phyloP scores from a whole-genome alignment of 164 flowering plant genomes.

The Umbellularia californica region DNA sequence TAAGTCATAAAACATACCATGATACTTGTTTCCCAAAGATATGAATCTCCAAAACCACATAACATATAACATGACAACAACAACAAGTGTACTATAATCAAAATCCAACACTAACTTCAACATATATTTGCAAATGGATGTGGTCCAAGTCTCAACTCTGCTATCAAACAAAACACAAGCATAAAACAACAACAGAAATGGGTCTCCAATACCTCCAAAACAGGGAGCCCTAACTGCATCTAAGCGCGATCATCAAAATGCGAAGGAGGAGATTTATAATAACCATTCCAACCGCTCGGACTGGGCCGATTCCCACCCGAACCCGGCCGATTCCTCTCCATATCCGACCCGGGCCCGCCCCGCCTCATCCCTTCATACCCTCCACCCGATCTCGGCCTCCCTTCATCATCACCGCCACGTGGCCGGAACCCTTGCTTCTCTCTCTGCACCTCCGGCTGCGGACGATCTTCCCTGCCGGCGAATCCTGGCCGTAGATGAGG shows the following conservation, averaged over 20 bases:
- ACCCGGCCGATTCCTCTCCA: slow-evolving; percentile 40
- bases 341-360: slow-evolving; percentile 23
- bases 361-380: slow-evolving; percentile 44
- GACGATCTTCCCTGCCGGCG: slow-evolving; percentile 44
- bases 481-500: slow-evolving; percentile 79
- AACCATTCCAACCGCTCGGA: slow-evolving; percentile 34
- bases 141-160: neutral
- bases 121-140: too few species aligned
- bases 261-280: slow-evolving; percentile 12
- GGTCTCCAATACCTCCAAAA: neutral
- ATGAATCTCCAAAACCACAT: too few species aligned
- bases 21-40: too few species aligned
- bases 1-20: too few species aligned
- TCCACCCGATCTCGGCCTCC: slow-evolving; percentile 58
- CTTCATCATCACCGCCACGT: slow-evolving; percentile 24
- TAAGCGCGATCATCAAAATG: too few species aligned
- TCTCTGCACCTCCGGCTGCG: slow-evolving; percentile 28
- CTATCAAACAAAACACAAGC: neutral
- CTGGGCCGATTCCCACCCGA: slow-evolving; percentile 51
- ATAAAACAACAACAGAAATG: neutral
- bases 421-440: slow-evolving; percentile 14
- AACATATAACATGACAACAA: too few species aligned
- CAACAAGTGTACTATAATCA: too few species aligned
- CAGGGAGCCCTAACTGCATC: neutral
- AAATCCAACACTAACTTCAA: too few species aligned